Percentiles rank a stretch among this genome's conserved stretches.
These are phyloP conservation scores for Simmondsia chinensis DNA, from an alignment of 148 eudicot genomes.

Conservation along the genomic window DNA sequence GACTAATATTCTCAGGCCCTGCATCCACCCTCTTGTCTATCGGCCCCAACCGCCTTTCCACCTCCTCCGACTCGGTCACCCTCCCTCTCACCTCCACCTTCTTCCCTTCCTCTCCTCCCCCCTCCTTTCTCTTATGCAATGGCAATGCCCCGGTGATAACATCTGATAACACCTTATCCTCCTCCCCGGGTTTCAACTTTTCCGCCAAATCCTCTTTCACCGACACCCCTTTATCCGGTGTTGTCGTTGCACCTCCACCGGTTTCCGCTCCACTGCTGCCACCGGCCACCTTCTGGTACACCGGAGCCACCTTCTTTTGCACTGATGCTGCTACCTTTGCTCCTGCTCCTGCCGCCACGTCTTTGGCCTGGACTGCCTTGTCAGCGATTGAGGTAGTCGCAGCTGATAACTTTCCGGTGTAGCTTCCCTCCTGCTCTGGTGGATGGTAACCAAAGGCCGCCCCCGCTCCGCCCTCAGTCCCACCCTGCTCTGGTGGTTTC, in stretches of 20 bases:
- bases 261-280: background rate
- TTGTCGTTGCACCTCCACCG: background rate
- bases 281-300: constrained; percentile 23
- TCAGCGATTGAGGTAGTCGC: constrained; percentile 22
- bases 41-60: constrained; percentile 25
- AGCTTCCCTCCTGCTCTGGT: constrained; percentile 9
- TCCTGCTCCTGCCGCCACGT: constrained; percentile 20
- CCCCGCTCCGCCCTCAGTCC: background rate
- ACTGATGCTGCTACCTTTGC: constrained; percentile 16
- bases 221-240: constrained; percentile 36
- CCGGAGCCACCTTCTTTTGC: constrained; percentile 20
- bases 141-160: constrained; percentile 29
- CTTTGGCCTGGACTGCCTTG: constrained; percentile 29
- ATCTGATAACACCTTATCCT: constrained; percentile 50
- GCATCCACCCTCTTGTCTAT: constrained; percentile 11
- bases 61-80: constrained; percentile 62
- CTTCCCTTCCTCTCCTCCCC: background rate
- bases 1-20: constrained; percentile 17
- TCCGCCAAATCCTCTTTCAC: constrained; percentile 46
- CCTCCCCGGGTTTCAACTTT: constrained; percentile 58
- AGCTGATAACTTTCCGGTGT: constrained; percentile 22
- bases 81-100: constrained; percentile 23
- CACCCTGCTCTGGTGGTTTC: constrained; percentile 4
- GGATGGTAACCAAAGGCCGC: background rate
- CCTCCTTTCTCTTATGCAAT: constrained; percentile 17